Conservation (phyloP, 2,329 filamentous ascomycete genomes). For the Fusarium duplospermum region DNA sequence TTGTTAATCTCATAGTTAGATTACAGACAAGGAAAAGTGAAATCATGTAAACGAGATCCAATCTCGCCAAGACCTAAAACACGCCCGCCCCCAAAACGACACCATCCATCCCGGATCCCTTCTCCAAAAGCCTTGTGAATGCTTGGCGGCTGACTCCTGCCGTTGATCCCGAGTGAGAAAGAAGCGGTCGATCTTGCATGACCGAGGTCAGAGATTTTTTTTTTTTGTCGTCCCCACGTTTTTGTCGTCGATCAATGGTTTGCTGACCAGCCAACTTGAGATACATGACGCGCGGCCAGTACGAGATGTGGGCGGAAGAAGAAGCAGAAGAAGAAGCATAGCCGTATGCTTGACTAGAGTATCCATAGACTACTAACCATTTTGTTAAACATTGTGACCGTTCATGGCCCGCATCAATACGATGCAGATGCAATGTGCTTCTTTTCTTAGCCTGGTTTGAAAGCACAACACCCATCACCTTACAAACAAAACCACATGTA, state of each 20-base stretch:
- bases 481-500: conserved; percentile 9
- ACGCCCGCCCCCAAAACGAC: neutral
- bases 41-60: conserved; percentile 23
- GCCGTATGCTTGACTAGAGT: neutral
- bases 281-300: conserved; percentile 1
- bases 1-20: neutral
- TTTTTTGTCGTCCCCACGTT: neutral
- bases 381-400: neutral
- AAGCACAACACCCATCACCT: conserved; percentile 2
- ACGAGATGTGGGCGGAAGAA: neutral
- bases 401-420: neutral
- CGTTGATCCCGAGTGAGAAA: neutral
- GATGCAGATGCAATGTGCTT: neutral
- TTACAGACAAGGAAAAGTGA: conserved; percentile 1
- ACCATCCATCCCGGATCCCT: no score
- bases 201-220: neutral
- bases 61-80: conserved; percentile 25
- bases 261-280: conserved; percentile 14
- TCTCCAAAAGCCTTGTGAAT: neutral
- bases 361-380: no score
- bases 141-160: conserved; percentile 7
- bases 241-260: conserved; percentile 18
- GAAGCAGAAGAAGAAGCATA: neutral
- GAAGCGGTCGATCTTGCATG: conserved; percentile 2
- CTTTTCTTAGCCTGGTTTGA: conserved; percentile 30